Conservation (phyloP, 768 basidiomycete genomes). For the Holtermannia corniformis region DNA sequence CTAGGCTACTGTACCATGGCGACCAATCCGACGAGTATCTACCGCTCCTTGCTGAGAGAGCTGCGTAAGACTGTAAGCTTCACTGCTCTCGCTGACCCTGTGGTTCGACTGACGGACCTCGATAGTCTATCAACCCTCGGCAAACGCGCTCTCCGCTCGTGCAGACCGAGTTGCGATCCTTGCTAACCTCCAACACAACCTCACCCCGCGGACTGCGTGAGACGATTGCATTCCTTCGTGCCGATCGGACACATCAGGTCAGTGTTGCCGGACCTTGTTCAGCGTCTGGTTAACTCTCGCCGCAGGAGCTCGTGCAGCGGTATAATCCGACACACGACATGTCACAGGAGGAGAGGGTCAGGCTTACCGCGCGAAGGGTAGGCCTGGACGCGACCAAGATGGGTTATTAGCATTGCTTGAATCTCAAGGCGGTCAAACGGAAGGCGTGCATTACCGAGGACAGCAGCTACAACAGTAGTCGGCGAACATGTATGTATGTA, state of each 20-base stretch:
- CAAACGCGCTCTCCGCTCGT: not conserved
- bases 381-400: slow-evolving; percentile 72
- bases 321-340: slow-evolving; percentile 81
- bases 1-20: not conserved
- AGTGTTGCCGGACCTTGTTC: not conserved
- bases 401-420: too few species aligned
- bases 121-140: not conserved
- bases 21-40: not conserved
- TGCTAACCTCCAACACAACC: not conserved
- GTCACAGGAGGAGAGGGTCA: slow-evolving; percentile 66
- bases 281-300: not conserved
- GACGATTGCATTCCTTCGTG: not conserved
- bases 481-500: too few species aligned
- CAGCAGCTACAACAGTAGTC: too few species aligned
- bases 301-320: slow-evolving; percentile 64
- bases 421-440: too few species aligned
- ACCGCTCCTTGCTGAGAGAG: not conserved
- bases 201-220: not conserved
- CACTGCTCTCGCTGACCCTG: not conserved
- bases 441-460: too few species aligned
- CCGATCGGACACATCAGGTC: not conserved
- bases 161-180: not conserved
- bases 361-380: slow-evolving; percentile 76
- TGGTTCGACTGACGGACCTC: not conserved
- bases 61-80: not conserved